Evolutionary conservation across 2,329 filamentous ascomycete species (phyloP), one percentile per base, ranked within the genome.

Genomic region (Penicillium sp.): DNA sequence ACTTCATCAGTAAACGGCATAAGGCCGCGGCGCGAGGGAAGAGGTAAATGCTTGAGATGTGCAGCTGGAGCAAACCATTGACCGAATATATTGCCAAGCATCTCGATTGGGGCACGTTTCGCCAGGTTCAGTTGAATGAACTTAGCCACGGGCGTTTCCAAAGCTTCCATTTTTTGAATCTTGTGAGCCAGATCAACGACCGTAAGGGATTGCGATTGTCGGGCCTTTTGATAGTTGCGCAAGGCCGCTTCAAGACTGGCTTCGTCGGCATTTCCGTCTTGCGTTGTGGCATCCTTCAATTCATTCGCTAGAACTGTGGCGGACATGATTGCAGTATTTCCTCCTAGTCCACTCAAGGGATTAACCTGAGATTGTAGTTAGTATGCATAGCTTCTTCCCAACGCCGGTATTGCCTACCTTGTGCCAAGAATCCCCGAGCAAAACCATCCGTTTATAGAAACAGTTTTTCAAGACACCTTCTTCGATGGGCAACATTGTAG

Each of bases 361-460:
- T 53, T 40, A 18, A 34, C 29, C 52, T 52, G n/a, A 32, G 17
- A 29, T 9, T n/a, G 26, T 34, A 46, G 15, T 46, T 34, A 34
- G 30, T n/a, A 45, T 44, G 17, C 7, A 17, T n/a, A 13, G 10
- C 5, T 45, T 17, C 2, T n/a, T 15, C 21, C 10, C 7, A 39
- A 8, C 3, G 15, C n/a, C 7, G 7, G 34, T 15, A 5, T 32
- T 12, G 7, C 24, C 12, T 15, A 48, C 52, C 47, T 56, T 56
- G 32, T 56, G 54, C 47, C 47, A 51, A 10, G 54, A 49, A 29
- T 56, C 54, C 4, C 54, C 54, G 2, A 51, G 15, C 7, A 54
- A 15, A 8, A 56, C 54, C 21, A 51, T 46, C n/a, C 50, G 26
- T 18, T 43, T 43, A 15, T 49, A 51, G 15, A 51, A 54, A 13